Conservation (phyloP, 1,284 basidiomycete genomes). For the Ceratobasidium sp. region DNA sequence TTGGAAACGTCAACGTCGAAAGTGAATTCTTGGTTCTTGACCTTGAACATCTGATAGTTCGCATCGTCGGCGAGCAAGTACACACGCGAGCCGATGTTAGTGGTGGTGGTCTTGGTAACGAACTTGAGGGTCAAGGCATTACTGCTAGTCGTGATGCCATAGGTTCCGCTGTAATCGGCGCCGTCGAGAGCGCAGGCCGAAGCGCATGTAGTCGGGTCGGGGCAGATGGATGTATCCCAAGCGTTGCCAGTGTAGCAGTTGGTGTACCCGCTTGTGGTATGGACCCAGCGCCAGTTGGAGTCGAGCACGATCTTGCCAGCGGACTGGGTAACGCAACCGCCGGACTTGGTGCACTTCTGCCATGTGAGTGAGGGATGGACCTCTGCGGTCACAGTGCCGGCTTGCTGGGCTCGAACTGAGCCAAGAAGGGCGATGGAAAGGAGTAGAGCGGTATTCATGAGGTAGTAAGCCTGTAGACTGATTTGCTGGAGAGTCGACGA, state of each 20-base stretch:
- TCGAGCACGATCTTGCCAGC: too few species aligned
- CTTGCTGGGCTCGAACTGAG: background rate
- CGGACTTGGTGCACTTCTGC: constrained; percentile 8
- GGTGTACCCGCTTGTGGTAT: too few species aligned
- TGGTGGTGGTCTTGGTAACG: constrained; percentile 62
- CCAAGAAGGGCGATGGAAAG: background rate
- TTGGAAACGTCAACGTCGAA: constrained; percentile 65
- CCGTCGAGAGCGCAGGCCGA: constrained; percentile 64
- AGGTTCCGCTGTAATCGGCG: constrained; percentile 60
- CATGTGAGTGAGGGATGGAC: background rate
- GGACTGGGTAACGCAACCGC: too few species aligned
- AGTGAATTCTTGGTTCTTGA: constrained; percentile 62
- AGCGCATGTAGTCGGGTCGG: constrained; percentile 55
- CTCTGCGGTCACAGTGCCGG: background rate
- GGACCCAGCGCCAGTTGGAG: too few species aligned
- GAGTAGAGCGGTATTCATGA: background rate
- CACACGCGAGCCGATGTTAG: constrained; percentile 62
- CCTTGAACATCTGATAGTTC: constrained; percentile 60
- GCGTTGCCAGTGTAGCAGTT: too few species aligned
- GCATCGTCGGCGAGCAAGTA: constrained; percentile 56
- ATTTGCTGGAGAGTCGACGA: background rate
- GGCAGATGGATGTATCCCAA: constrained; percentile 47
- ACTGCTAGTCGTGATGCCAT: constrained; percentile 56
- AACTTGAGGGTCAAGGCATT: too few species aligned
- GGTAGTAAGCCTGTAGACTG: background rate